A percentile compares a stretch with the other conserved stretches of the same genome.
Conservation (phyloP, 164 flowering plant genomes). For the Tetracentron sinense region DNA sequence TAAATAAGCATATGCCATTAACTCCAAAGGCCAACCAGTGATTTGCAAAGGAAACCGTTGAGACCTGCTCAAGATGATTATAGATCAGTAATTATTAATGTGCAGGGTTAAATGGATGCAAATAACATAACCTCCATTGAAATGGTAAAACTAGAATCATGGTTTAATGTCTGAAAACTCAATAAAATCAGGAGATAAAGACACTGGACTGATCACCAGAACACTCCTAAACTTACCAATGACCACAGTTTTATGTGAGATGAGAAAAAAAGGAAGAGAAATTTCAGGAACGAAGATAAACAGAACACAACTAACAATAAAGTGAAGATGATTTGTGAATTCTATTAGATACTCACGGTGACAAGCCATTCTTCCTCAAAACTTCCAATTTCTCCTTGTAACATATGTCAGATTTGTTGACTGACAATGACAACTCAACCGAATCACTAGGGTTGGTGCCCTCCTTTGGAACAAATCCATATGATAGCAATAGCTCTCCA, state of each 20-base stretch:
- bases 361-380: constrained; percentile 64
- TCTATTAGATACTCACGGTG: constrained; percentile 48
- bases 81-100: no score
- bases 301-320: not conserved
- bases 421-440: constrained; percentile 70
- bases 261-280: not conserved
- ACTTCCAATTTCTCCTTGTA: constrained; percentile 73
- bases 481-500: constrained; percentile 91
- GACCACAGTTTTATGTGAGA: not conserved
- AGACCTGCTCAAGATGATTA: no score
- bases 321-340: not conserved
- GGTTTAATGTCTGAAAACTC: no score
- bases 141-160: no score
- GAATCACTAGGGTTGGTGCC: constrained; percentile 89
- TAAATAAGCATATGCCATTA: constrained; percentile 90
- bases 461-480: constrained; percentile 93
- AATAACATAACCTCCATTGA: no score
- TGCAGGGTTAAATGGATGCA: no score
- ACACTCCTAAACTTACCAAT: not conserved
- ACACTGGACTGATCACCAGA: no score
- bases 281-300: not conserved
- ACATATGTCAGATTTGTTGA: constrained; percentile 72
- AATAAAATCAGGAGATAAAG: no score
- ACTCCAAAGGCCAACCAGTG: constrained; percentile 93
- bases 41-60: constrained; percentile 74